Base-by-base conservation (phyloP, 2,329 filamentous ascomycete genomes). In the Fusarium devonianum region DNA sequence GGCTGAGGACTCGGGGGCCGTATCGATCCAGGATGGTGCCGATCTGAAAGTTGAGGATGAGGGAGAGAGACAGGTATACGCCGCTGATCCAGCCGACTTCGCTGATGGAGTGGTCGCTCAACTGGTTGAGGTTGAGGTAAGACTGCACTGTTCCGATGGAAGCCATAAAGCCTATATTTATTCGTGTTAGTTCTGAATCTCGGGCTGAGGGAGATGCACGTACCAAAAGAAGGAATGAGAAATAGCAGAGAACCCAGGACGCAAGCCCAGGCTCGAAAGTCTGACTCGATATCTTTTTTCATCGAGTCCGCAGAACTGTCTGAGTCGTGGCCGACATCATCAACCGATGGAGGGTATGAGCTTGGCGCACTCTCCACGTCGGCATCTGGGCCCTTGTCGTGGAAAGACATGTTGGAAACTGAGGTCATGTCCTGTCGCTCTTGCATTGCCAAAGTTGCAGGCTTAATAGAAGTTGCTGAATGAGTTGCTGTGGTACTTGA, bases 51-150 rank as follows among this genome's bases (percentile, higher is more conserved):
- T 74, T 76, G 3, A 77, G 65, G 19, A 75, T 71, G 0, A 78
- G 62, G 0, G 72, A 68, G 3, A 79, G 59, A n/a, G 76, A 78
- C 5, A 73, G 70, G 17, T 77, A 72, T 1, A 77, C 55, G 1
- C 75, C 75, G 0, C 72, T 71, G 32, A 79, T 77, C 77, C 76
- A 79, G 7, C 76, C 77, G 0, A 80, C 68, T 30, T 78, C 71
- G 3, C 73, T 62, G 1, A 72, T 61, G 4, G 68, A 70, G 37
- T 76, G 77, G 6, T 54, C 46, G 0, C 69, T 60, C 1, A 80
- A 65, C 53, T 79, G 74, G 49, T 79, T 66, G 0, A 62, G 64
- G 21, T 69, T 69, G 22, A 78, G 69, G 33, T 78, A 74, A 26
- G 76, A 69, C 51, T 79, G 77, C 1, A 80, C 59, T 1, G 75